Evolutionary conservation across 2,329 filamentous ascomycete genomes (phyloP).

Genomic region (Anisogramma anomala): DNA sequence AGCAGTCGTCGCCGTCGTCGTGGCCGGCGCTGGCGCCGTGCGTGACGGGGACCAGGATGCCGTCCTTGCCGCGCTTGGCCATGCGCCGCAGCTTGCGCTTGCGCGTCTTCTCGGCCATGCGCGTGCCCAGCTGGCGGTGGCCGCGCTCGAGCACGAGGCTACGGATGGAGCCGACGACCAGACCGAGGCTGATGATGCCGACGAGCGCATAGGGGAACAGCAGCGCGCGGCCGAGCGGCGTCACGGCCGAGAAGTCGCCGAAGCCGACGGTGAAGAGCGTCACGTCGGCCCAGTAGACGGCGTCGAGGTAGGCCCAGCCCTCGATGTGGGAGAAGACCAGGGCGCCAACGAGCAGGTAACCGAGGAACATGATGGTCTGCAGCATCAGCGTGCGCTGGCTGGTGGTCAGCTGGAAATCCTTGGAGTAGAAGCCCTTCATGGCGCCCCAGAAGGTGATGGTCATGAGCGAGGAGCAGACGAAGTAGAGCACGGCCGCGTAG

Average conservation of each 20-base stretch:
- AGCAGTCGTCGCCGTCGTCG: slow-evolving; percentile 14
- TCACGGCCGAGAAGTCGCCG: slow-evolving; percentile 40
- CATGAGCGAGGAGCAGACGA: slow-evolving; percentile 65
- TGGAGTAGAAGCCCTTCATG: slow-evolving; percentile 54
- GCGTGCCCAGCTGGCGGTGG: slow-evolving; percentile 39
- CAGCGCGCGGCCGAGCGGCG: slow-evolving; percentile 52
- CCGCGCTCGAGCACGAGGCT: slow-evolving; percentile 50
- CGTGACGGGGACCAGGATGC: slow-evolving; percentile 38
- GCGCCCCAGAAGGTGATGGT: slow-evolving; percentile 72
- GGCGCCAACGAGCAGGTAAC: slow-evolving; percentile 70
- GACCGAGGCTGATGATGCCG: slow-evolving; percentile 73
- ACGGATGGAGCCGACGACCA: slow-evolving; percentile 71
- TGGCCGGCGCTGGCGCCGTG: slow-evolving; percentile 15
- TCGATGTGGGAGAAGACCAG: slow-evolving; percentile 64
- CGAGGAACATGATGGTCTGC: slow-evolving; percentile 75
- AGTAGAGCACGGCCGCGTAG: slow-evolving; percentile 68
- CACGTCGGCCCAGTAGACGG: slow-evolving; percentile 68
- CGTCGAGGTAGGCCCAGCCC: slow-evolving; percentile 64
- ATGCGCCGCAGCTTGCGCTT: slow-evolving; percentile 35
- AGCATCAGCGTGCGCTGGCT: slow-evolving; percentile 81
- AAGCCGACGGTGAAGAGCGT: slow-evolving; percentile 55
- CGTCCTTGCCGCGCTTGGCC: slow-evolving; percentile 32
- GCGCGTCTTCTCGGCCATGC: slow-evolving; percentile 50
- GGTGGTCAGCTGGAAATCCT: slow-evolving; percentile 66
- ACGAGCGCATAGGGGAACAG: slow-evolving; percentile 75